These are phyloP conservation scores for Circinella minor DNA, from an alignment of 371 early-diverging fungal species.

Conservation along the genomic window DNA sequence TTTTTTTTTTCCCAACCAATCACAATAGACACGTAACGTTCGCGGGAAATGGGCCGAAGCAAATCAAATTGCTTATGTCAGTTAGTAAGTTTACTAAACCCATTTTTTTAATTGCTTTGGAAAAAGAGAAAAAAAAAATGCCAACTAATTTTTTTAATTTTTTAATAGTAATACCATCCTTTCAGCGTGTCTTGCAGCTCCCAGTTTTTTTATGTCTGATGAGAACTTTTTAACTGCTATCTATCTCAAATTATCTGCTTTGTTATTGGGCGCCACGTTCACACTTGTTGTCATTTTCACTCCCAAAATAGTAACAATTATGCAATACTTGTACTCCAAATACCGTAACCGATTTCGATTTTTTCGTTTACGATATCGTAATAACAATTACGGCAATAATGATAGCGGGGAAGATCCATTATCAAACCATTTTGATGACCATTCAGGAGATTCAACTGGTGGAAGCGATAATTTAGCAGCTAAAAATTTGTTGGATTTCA, in stretches of 20 bases:
- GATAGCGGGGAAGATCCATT: constrained; percentile 21
- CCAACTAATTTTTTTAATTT: no score
- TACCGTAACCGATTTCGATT: constrained; percentile 9
- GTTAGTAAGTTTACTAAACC: constrained; percentile 39
- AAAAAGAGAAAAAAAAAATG: no score
- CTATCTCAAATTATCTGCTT: constrained; percentile 34
- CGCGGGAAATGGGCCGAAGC: constrained; percentile 48
- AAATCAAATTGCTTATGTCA: constrained; percentile 50
- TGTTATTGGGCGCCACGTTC: constrained; percentile 40
- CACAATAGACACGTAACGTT: constrained; percentile 35
- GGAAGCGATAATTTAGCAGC: constrained; percentile 25
- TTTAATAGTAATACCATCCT: constrained; percentile 33
- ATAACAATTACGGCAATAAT: constrained; percentile 10
- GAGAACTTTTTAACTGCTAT: constrained; percentile 28
- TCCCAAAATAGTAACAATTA: constrained; percentile 34
- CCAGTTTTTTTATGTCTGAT: constrained; percentile 37
- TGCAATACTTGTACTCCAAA: constrained; percentile 23
- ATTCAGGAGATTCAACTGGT: constrained; percentile 7
- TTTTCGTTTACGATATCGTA: constrained; percentile 4
- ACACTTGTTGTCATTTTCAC: constrained; percentile 38
- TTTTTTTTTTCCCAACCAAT: neutral
- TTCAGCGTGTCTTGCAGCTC: constrained; percentile 32
- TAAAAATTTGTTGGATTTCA: constrained; percentile 37
- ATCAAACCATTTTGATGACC: constrained; percentile 1
- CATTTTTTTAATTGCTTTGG: no score